Evolutionary conservation across 345 rosid genomes (phyloP).

Genomic region (Bruguiera gymnorhiza): DNA sequence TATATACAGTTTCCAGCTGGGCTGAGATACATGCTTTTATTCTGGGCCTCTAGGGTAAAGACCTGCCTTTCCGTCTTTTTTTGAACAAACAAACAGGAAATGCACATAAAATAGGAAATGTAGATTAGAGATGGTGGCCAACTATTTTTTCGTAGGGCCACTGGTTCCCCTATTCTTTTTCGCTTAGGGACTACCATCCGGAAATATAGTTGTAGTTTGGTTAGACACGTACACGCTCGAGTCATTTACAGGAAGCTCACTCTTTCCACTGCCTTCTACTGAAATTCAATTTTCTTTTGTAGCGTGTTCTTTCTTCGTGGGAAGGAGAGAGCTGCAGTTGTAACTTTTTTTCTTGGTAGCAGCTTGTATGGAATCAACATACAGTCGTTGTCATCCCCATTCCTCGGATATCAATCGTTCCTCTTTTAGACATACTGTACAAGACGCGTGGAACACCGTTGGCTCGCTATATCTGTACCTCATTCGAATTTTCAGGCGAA

Average conservation of each 20-base stretch:
- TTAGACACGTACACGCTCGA: background rate
- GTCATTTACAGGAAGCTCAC: background rate
- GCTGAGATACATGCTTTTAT: constrained; percentile 20
- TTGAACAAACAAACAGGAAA: constrained; percentile 11
- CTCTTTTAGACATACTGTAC: no score
- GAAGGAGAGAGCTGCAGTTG: constrained; percentile 1
- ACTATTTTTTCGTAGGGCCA: constrained; percentile 18
- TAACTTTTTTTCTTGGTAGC: background rate
- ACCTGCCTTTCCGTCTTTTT: background rate
- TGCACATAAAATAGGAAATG: constrained; percentile 8
- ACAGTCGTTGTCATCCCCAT: no score
- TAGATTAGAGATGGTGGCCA: constrained; percentile 25
- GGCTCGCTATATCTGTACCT: no score
- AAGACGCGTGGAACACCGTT: no score
- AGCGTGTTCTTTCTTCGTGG: background rate
- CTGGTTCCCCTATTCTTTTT: constrained; percentile 15
- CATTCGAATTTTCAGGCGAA: no score
- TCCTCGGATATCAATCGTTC: no score
- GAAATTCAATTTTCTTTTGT: background rate
- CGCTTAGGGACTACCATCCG: constrained; percentile 6
- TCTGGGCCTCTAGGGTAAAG: background rate
- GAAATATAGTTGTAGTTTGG: background rate
- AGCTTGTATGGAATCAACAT: no score
- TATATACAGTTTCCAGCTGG: constrained; percentile 22
- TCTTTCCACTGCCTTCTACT: background rate